Evolutionary conservation across 2,329 filamentous ascomycete species (phyloP).

Genomic region (Fusarium scirpi): DNA sequence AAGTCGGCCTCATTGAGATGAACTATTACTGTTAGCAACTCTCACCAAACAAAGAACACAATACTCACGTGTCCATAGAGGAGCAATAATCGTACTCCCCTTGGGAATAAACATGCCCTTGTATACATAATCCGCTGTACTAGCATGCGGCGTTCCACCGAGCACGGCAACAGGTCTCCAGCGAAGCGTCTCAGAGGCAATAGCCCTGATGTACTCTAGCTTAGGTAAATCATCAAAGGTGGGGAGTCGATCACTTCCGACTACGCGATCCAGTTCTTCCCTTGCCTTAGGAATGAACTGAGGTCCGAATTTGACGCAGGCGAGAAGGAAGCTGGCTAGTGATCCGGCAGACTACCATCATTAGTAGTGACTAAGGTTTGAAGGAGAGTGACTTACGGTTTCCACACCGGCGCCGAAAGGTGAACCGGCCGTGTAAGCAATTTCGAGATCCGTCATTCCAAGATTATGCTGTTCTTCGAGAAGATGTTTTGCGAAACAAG

Average conservation of each 20-base stretch:
- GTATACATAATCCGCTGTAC: constrained; percentile 56
- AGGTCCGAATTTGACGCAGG: constrained; percentile 63
- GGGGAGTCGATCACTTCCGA: constrained; percentile 54
- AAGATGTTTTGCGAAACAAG: constrained; percentile 59
- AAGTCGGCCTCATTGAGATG: constrained; percentile 58
- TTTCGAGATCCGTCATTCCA: constrained; percentile 57
- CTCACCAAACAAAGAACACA: rapidly evolving
- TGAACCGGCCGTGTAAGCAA: constrained; percentile 58
- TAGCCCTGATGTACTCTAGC: constrained; percentile 53
- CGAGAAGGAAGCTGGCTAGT: constrained; percentile 63
- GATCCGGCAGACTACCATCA: constrained; percentile 57
- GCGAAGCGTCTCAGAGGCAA: constrained; percentile 55
- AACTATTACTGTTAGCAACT: constrained; percentile 38
- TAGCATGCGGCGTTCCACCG: constrained; percentile 60
- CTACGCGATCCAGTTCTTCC: constrained; percentile 54
- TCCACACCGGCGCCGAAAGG: constrained; percentile 60
- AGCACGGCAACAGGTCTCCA: constrained; percentile 58
- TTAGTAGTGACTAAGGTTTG: rapidly evolving
- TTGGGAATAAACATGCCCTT: constrained; percentile 60
- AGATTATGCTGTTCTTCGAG: constrained; percentile 55
- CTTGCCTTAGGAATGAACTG: constrained; percentile 60
- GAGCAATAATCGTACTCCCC: constrained; percentile 57
- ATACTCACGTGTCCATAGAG: constrained; percentile 57
- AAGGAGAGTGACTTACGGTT: constrained; percentile 47
- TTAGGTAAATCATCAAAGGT: constrained; percentile 53